A percentile compares a stretch with the other conserved stretches of the same genome.
phyloP scores from a whole-genome alignment of 208 protist genomes.

The Leishmania amazonensis region DNA sequence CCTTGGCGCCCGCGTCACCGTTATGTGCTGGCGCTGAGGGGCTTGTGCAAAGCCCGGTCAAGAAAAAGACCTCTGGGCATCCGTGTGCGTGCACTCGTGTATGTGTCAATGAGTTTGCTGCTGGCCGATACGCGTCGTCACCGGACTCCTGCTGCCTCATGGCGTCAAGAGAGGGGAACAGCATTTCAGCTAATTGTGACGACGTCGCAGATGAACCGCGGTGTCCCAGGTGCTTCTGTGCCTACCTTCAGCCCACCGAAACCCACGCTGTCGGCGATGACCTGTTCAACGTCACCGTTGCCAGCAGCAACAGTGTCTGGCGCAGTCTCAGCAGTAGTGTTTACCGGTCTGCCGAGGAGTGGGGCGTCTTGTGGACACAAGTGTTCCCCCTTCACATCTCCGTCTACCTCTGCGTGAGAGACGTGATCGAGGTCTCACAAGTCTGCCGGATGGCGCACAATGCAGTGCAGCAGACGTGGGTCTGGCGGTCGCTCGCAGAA shows the following conservation, averaged over 20 bases:
- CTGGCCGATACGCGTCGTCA: neutral
- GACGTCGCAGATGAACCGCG: neutral
- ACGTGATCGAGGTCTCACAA: slow-evolving; percentile 21
- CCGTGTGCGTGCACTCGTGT: neutral
- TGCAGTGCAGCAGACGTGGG: slow-evolving; percentile 28
- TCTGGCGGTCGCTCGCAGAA: slow-evolving; percentile 37
- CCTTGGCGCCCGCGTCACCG: neutral
- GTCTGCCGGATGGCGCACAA: slow-evolving; percentile 22
- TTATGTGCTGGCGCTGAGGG: neutral
- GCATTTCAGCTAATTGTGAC: neutral
- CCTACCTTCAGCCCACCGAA: neutral
- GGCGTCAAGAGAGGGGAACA: neutral
- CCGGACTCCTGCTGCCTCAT: neutral
- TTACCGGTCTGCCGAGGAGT: neutral
- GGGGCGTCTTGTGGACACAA: slow-evolving; percentile 33
- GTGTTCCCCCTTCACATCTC: slow-evolving; percentile 36
- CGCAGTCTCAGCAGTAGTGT: neutral
- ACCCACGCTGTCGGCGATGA: neutral
- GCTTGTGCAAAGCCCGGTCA: neutral
- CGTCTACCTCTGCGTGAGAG: slow-evolving; percentile 30
- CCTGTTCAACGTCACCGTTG: neutral
- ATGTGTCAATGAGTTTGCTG: too few relatives aligned
- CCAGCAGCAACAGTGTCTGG: neutral
- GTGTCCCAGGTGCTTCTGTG: neutral
- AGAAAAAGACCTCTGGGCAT: neutral